Evolutionary conservation across 257 asterid genomes (phyloP).

Genomic region (Petunia secreta): DNA sequence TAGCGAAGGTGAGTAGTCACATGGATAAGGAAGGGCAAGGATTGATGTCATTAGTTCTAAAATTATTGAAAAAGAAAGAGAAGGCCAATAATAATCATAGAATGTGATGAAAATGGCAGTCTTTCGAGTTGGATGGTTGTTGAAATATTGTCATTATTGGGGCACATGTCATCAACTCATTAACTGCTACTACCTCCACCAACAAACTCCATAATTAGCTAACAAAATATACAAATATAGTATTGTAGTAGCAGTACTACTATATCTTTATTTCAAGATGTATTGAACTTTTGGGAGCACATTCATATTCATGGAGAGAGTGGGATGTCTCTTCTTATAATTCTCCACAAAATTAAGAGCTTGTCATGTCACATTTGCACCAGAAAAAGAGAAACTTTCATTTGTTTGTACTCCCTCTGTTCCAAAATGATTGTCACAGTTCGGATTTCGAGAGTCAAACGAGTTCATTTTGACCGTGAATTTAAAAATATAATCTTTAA

Average conservation of each 20-base stretch:
- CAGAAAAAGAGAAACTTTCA: neutral
- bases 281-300: conserved; percentile 29
- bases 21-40: conserved; percentile 28
- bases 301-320: conserved; percentile 31
- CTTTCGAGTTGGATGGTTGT: conserved; percentile 36
- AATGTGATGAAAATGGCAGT: conserved; percentile 25
- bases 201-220: conserved; percentile 47
- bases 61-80: conserved; percentile 7
- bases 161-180: conserved; percentile 52
- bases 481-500: no score
- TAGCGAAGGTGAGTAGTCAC: conserved; percentile 26
- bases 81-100: conserved; percentile 21
- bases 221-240: conserved; percentile 25
- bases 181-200: conserved; percentile 46
- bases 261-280: conserved; percentile 21
- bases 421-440: no score
- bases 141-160: conserved; percentile 53
- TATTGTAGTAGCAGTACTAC: neutral
- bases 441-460: no score
- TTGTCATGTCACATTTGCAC: conserved; percentile 23
- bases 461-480: no score
- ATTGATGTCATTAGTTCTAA: conserved; percentile 2
- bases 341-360: conserved; percentile 12
- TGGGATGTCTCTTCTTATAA: conserved; percentile 22
- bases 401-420: no score